Evolutionary conservation across 495 filamentous ascomycete species (phyloP).

Genomic region (Trypethelium eluteriae): DNA sequence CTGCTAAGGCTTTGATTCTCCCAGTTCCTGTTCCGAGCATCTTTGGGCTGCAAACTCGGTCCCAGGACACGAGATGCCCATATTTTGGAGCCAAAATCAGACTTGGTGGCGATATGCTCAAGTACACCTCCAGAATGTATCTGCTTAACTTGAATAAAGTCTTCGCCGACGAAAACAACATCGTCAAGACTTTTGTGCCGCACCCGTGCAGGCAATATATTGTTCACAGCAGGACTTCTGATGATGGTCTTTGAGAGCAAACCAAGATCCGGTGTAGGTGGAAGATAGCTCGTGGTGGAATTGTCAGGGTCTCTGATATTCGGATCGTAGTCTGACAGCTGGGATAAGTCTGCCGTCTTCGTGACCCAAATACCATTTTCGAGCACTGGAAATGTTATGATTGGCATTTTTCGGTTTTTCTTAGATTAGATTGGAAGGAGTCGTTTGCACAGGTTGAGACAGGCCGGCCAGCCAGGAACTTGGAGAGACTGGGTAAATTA

Average conservation of each 20-base stretch:
- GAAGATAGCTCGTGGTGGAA: background rate
- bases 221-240: slow-evolving; percentile 65
- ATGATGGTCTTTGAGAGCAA: slow-evolving; percentile 70
- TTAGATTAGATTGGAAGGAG: too few species aligned
- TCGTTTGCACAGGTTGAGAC: too few species aligned
- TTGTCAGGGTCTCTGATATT: background rate
- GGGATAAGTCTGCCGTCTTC: background rate
- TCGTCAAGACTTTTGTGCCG: slow-evolving; percentile 64
- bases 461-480: too few species aligned
- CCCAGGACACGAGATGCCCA: slow-evolving; percentile 56
- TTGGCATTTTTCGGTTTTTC: background rate
- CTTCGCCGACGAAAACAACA: slow-evolving; percentile 71
- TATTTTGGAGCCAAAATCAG: slow-evolving; percentile 66
- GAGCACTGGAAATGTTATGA: background rate
- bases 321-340: background rate
- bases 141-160: slow-evolving; percentile 64
- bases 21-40: slow-evolving; percentile 19
- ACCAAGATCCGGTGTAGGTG: slow-evolving; percentile 41
- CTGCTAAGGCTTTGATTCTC: slow-evolving; percentile 19
- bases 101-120: slow-evolving; percentile 60
- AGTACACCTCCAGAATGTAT: slow-evolving; percentile 55
- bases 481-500: too few species aligned
- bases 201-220: slow-evolving; percentile 72
- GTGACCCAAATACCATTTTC: background rate
- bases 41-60: background rate